Base-by-base conservation (phyloP, 768 basidiomycete genomes). In the Termitomyces titanicus region DNA sequence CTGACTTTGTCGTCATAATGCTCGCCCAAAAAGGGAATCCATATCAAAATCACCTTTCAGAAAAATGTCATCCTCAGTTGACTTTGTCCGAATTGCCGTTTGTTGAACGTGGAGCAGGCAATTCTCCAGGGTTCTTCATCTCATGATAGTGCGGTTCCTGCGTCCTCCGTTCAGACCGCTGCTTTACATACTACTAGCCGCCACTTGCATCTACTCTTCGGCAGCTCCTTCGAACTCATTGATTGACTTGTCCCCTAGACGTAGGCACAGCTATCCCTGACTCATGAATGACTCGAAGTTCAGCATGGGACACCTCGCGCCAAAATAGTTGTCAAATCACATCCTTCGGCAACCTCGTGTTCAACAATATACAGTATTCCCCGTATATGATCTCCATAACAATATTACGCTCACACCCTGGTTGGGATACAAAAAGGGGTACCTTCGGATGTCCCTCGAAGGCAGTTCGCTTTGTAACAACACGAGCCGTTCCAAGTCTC, bases 81-180 rank as follows among this genome's bases (percentile, higher is more conserved):
- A 20, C 13, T 6, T 47, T 12, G 31, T 47, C 31, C 15, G 20
- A 22, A 22, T 45, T 29, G 27, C n/a, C 20, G 10, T n/a, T 8
- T 20, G 20, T 15, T 34, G 31, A 22, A 43, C 8, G n/a, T 38
- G 38, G 38, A 47, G 20, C n/a, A 10, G 9, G 38, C 27, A 39
- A 10, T 40, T 18, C 11, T 33, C 33, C 42, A 53, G 17, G 7
- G 9, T 29, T 29, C n/a, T n/a, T n/a, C n/a, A n/a, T n/a, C n/a
- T n/a, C n/a, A n/a, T n/a, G n/a, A n/a, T n/a, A n/a, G 29, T 29
- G 29, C 29, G 48, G 31, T 42, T 31, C 20, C 18, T n/a, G 46
- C 15, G 44, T 10, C 47, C 33, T 60, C 59, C 59, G 59, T 46
- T 39, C 48, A 56, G 31, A 51, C 9, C 59, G 59, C 51, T 24